Evolutionary conservation across 164 flowering plant species (phyloP), one percentile per base, ranked within the genome.

Genomic region (Protea cynaroides): DNA sequence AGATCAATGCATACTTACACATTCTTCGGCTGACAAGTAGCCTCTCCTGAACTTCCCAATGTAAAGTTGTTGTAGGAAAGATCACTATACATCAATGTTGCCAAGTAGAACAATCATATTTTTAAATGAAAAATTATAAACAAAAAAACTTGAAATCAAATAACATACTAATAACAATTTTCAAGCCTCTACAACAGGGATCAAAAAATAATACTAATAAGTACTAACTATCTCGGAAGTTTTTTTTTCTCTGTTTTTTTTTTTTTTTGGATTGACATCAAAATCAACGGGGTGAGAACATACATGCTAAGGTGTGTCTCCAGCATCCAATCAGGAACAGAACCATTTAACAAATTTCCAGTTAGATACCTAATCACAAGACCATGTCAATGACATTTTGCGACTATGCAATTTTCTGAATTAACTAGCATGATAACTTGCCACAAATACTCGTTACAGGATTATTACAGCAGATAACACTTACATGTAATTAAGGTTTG

Each of bases 311-410:
- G 69, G 56, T 87, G 92, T 15, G 71, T 71, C 67, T 37, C 72
- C 72, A 90, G n/a, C n/a, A n/a, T 75, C 63, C 76, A 72, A 14
- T 75, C 78, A 15, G 90, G 94, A 49, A 88, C 62, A 58, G 60
- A 61, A 67, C 97, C 97, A 65, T 68, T 77, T 8, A 90, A 78
- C 65, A 71, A 57, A 78, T 90, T 90, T 65, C 83, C 80, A 52
- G 79, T 78, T 57, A 90, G 69, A 68, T 81, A 86, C 64, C 97
- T 90, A 67, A 40, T 19, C 40, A 70, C 69, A 70, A 62, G 11
- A 17, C n/a, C n/a, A n/a, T n/a, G n/a, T n/a, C n/a, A n/a, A 24
- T 12, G 58, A 69, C 11, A 24, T 56, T 38, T 38, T 7, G 49
- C 44, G 0, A 37, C 64, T 25, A n/a, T n/a, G 36, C 4, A 47